A percentile compares a stretch with the other conserved stretches of the same genome.
Evolutionary conservation across 2,329 filamentous ascomycete genomes (phyloP).

Genomic region (Claviceps africana): DNA sequence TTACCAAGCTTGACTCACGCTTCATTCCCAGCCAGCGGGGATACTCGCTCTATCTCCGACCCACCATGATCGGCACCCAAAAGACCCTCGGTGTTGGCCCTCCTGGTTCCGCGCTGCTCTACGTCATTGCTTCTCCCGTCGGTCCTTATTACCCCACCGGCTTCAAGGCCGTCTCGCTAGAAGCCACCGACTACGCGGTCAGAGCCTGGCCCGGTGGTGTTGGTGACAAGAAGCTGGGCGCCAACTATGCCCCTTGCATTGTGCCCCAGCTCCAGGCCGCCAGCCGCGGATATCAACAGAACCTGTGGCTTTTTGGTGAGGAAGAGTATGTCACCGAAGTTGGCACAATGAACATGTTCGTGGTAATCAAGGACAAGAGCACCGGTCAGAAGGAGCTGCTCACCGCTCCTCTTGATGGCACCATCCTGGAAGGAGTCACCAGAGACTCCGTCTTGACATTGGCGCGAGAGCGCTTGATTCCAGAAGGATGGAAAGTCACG

Average conservation of each 20-base stretch:
- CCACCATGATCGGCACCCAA: conserved; percentile 95
- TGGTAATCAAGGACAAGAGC: conserved; percentile 68
- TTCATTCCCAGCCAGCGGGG: conserved; percentile 81
- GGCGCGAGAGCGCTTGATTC: conserved; percentile 66
- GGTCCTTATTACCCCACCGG: conserved; percentile 97
- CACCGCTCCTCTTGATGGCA: conserved; percentile 92
- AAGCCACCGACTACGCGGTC: conserved; percentile 92
- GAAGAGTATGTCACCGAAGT: conserved; percentile 96
- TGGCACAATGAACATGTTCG: conserved; percentile 97
- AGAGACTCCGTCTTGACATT: conserved; percentile 81
- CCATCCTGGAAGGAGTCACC: conserved; percentile 89
- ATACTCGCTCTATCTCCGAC: conserved; percentile 90
- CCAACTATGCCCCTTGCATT: conserved; percentile 98
- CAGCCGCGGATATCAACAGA: conserved; percentile 89
- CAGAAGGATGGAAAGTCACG: conserved; percentile 74
- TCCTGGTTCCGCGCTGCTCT: conserved; percentile 84
- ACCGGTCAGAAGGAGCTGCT: conserved; percentile 84
- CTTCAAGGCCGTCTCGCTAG: conserved; percentile 91
- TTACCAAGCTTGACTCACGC: conserved; percentile 67
- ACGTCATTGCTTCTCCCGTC: conserved; percentile 89
- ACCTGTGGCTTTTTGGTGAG: conserved; percentile 92
- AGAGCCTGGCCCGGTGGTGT: conserved; percentile 96
- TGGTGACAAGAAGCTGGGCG: conserved; percentile 94
- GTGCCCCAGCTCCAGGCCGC: conserved; percentile 90
- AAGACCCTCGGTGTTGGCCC: conserved; percentile 82